Evolutionary conservation across 345 rosid species (phyloP), one percentile per base, ranked within the genome.

Genomic region (Dimocarpus longan): DNA sequence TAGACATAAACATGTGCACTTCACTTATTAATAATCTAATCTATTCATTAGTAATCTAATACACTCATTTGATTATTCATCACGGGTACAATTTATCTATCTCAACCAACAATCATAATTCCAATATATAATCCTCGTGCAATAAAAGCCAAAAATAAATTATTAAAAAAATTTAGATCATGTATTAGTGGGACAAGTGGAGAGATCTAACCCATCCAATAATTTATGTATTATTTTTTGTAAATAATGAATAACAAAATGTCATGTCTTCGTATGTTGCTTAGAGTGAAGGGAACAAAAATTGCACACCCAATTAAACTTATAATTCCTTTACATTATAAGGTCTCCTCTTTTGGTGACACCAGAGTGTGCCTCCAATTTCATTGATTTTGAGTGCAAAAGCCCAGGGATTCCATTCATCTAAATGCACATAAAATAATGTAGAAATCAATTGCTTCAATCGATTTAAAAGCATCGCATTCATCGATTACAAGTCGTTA

Each of bases 331-430:
- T 43, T 43, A 52, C 10, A 76, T 52, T 46, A 66, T 21, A 66
- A 50, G 79, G 79, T 66, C 72, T 76, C 39, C 64, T 5, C 72
- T 66, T 76, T 76, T 66, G 48, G 66, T n/a, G 65, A 66, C 72
- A 76, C 39, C 46, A 66, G 22, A 50, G 39, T 43, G 10, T 66
- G 79, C 22, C 10, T 8, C 68, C 39, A 65, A 65, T 65, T 65
- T 32, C 13, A 32, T 65, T 65, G 68, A 59, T 9, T 56, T 73
- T n/a, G 52, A 64, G 50, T 63, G 78, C 65, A 26, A 8, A 22
- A 64, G n/a, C 6, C 6, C 5, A 6, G 70, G 60, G 63, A 75
- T 64, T 65, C 56, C 40, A 54, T 7, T 26, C 13, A 66, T 75
- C 70, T 75, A 24, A 54, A 46, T 74, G 56, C 77, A 60, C 64